These are phyloP conservation scores for Globisporangium spiculum DNA, from an alignment of 352 stramenopile genomes.

Conservation along the genomic window DNA sequence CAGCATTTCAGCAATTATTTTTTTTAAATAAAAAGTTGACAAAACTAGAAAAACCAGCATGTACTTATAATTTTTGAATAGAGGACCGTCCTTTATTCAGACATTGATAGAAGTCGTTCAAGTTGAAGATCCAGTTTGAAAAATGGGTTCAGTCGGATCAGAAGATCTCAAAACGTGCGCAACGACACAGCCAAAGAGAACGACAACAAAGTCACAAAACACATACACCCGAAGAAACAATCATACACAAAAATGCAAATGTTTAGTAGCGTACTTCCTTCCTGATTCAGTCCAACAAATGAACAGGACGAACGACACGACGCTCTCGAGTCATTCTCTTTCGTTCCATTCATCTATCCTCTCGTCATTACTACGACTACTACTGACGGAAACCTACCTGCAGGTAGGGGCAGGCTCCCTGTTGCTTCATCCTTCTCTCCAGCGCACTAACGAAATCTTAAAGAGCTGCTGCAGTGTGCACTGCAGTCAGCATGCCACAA, in stretches of 20 bases:
- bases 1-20: not conserved
- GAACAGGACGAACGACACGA: slow-evolving; percentile 2
- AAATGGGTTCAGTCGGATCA: not conserved
- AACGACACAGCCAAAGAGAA: not conserved
- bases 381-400: not conserved
- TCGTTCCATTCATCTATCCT: slow-evolving; percentile 10
- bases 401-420: not conserved
- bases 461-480: not conserved
- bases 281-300: not conserved
- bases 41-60: not conserved
- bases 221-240: not conserved
- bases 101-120: not conserved
- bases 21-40: not conserved
- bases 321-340: not conserved
- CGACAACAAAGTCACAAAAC: not conserved
- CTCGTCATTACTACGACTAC: slow-evolving; percentile 2
- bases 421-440: not conserved
- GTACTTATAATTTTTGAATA: not conserved
- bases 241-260: slow-evolving; percentile 2
- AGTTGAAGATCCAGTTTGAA: not conserved
- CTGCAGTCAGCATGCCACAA: not conserved
- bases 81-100: not conserved
- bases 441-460: not conserved
- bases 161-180: not conserved
- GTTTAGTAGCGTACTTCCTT: not conserved